A percentile compares a stretch with the other conserved stretches of the same genome.
phyloP scores from a whole-genome alignment of 202 grass and related monocot species.

The Tripidium arundinaceum region DNA sequence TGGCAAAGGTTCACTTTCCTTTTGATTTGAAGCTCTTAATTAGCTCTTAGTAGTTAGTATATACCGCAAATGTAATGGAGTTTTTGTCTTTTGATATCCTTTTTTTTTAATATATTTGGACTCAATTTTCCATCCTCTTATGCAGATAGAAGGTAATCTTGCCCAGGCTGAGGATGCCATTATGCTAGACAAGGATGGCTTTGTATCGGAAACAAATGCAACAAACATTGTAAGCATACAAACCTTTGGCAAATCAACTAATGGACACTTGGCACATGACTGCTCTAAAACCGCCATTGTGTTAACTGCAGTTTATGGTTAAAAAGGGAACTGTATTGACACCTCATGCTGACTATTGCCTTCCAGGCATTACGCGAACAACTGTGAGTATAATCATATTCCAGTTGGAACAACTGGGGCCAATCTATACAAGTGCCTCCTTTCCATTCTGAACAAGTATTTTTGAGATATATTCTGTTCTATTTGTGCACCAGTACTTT shows the following conservation, averaged over 20 bases:
- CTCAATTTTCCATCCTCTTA: slow-evolving; percentile 19
- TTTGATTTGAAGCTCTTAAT: slow-evolving; percentile 28
- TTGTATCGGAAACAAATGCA: slow-evolving; percentile 99
- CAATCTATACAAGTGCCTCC: not conserved
- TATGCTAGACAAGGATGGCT: slow-evolving; percentile 99
- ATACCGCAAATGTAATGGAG: slow-evolving; percentile 4
- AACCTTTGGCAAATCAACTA: not conserved
- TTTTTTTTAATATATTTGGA: not conserved
- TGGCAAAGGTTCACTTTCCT: slow-evolving; percentile 72
- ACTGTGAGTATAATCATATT: slow-evolving; percentile 63
- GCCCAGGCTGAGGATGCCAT: slow-evolving; percentile 79
- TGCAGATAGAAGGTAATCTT: slow-evolving; percentile 95
- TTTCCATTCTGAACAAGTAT: not conserved
- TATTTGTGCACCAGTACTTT: slow-evolving; percentile 9
- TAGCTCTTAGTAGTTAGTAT: slow-evolving; percentile 1
- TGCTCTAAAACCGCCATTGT: slow-evolving; percentile 27
- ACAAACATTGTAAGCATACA: slow-evolving; percentile 81
- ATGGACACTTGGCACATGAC: slow-evolving; percentile 1
- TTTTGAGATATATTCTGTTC: not conserved
- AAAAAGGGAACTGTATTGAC: slow-evolving; percentile 87
- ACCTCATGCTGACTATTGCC: slow-evolving; percentile 99
- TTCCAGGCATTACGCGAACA: slow-evolving; percentile 91
- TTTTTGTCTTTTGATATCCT: not conserved
- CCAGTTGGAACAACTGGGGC: slow-evolving; percentile 2
- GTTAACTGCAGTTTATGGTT: slow-evolving; percentile 86